Conservation (phyloP, 192 early-diverging fungal species). For the Obelidium mucronatum region DNA sequence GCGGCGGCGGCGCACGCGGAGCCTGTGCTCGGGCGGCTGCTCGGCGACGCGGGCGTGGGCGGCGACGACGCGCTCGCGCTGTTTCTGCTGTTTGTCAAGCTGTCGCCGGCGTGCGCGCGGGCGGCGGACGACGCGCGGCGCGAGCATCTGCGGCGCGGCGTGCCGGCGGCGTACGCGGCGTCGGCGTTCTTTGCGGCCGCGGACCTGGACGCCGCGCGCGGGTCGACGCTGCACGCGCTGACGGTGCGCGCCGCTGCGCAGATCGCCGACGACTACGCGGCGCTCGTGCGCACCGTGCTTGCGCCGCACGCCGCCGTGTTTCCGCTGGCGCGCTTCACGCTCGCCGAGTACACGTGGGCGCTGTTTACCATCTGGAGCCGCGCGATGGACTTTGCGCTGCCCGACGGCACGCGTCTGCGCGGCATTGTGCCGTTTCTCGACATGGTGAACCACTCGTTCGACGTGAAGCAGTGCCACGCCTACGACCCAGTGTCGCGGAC, state of each 20-base stretch:
- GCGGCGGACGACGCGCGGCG: neutral
- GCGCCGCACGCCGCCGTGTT: constrained; percentile 37
- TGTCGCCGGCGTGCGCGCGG: constrained; percentile 12
- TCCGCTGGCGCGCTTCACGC: constrained; percentile 35
- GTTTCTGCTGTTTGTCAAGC: constrained; percentile 41
- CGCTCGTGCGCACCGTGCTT: constrained; percentile 12
- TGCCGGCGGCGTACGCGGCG: constrained; percentile 38
- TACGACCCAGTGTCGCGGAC: constrained; percentile 24
- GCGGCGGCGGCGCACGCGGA: constrained; percentile 36
- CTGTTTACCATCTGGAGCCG: constrained; percentile 50
- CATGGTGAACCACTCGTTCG: constrained; percentile 46
- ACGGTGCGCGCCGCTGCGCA: neutral
- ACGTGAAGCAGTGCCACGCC: constrained; percentile 39
- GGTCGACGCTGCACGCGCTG: neutral
- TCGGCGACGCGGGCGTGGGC: constrained; percentile 20
- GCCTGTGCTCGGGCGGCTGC: constrained; percentile 33
- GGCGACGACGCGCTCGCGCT: constrained; percentile 40
- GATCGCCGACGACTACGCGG: constrained; percentile 21
- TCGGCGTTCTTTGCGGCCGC: constrained; percentile 36
- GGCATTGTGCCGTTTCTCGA: constrained; percentile 52
- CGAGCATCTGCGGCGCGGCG: neutral
- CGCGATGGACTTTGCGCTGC: constrained; percentile 44
- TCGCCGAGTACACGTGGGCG: constrained; percentile 51
- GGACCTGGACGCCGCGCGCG: constrained; percentile 28
- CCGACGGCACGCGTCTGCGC: constrained; percentile 23